A percentile compares a stretch with the other conserved stretches of the same genome.
phyloP scores from a whole-genome alignment of 2,329 filamentous ascomycete genomes.

The Fusarium newnesense region DNA sequence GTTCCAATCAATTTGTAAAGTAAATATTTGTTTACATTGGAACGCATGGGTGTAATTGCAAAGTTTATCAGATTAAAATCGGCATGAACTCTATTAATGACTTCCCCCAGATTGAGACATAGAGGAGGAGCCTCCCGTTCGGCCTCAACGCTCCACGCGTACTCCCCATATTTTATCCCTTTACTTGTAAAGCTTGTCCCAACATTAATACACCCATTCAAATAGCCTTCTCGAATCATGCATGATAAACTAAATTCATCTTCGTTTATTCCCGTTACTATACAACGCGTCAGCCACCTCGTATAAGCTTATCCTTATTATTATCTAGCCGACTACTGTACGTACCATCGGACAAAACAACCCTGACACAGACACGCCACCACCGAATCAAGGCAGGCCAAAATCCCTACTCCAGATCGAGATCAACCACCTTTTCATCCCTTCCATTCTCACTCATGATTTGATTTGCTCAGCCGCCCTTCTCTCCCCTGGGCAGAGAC shows the following conservation, averaged over 20 bases:
- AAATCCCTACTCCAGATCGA: conserved; percentile 31
- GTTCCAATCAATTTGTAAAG: background rate
- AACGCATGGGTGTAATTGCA: background rate
- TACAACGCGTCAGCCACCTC: conserved; percentile 14
- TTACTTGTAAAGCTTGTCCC: conserved; percentile 7
- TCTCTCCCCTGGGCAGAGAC: conserved; percentile 15
- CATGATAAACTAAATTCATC: background rate
- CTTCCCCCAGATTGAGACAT: background rate
- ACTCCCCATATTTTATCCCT: conserved; percentile 24
- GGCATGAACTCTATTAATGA: background rate
- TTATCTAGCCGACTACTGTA: background rate
- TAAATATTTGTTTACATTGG: background rate
- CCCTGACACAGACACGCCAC: conserved; percentile 27
- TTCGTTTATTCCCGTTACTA: conserved; percentile 2
- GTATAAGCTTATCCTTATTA: conserved; percentile 5
- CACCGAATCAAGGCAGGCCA: conserved; percentile 30
- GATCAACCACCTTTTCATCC: conserved; percentile 14
- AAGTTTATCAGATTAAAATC: background rate
- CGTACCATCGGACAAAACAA: conserved; percentile 17
- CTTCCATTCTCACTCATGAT: conserved; percentile 24
- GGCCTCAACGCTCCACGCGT: conserved; percentile 25
- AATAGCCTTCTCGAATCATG: background rate
- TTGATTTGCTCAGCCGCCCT: conserved; percentile 4
- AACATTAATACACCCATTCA: background rate
- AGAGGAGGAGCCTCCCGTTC: background rate